Base-by-base conservation (phyloP, 345 rosid genomes). In the Salix brachista region DNA sequence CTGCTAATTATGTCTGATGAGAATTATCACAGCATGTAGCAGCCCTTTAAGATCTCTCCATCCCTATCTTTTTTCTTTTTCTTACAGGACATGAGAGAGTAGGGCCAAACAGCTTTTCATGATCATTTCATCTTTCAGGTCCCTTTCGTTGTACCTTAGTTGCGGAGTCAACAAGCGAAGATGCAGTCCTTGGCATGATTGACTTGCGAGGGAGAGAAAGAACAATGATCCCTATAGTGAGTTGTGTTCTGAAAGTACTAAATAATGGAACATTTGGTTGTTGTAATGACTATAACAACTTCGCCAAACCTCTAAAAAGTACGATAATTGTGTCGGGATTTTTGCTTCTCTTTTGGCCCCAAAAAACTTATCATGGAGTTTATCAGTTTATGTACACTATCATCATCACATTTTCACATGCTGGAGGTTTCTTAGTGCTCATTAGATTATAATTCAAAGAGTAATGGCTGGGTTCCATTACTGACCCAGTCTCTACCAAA, bases 101-200 rank as follows among this genome's bases (percentile, higher is more conserved):
- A 77, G 78, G 82, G 75, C 75, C 77, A 71, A 72, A 36, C 3
- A 65, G 65, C 56, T 71, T 62, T 72, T 14, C 26, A 46, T 56
- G 44, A 34, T 64, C 41, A 46, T 46, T 54, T 17, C 25, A 41
- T 32, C 17, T 58, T 69, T 48, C 12, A 23, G 74, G 73, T 79
- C 81, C 67, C 58, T 84, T 72, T 81, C 82, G 34, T 71, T 56
- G 46, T 50, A 83, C 60, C 73, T 65, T 32, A 44, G 85, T 88
- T 80, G 91, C 89, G 81, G 88, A 86, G 89, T 88, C 89, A 86
- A 86, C 84, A 88, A 88, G 89, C 84, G 71, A 88, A 82, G 82
- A 58, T 23, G 56, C 66, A 73, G 82, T 74, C 83, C 81, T 50
- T 23, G 73, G 62, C 85, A 85, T 86, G 75, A 86, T 85, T 83